Evolutionary conservation across 2,329 filamentous ascomycete genomes (phyloP).

Genomic region (Fusarium incarnatum): DNA sequence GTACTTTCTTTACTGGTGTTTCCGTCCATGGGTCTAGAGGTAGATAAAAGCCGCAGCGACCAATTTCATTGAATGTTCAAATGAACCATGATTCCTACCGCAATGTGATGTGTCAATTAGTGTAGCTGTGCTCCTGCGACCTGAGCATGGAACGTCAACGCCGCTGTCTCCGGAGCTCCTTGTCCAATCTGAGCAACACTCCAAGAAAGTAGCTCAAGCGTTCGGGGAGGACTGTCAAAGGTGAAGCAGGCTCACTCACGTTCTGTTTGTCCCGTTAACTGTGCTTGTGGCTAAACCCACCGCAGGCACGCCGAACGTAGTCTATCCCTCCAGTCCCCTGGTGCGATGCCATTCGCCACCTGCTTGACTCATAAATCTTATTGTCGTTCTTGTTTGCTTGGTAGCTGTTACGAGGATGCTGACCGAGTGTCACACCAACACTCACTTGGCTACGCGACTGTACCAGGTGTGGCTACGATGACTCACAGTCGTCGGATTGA

Average conservation of each 20-base stretch:
- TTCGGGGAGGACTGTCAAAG: background rate
- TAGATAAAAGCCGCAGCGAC: conserved; percentile 44
- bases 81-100: background rate
- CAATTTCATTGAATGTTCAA: conserved; percentile 30
- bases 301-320: background rate
- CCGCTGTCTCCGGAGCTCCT: background rate
- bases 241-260: background rate
- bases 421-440: background rate
- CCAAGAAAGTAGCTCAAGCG: too few species aligned
- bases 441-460: too few species aligned
- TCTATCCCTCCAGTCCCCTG: background rate
- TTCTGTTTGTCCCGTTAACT: background rate
- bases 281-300: too few species aligned
- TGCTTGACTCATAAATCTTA: background rate
- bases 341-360: background rate
- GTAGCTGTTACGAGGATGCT: background rate
- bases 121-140: background rate
- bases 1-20: conserved; percentile 41
- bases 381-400: background rate
- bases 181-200: rapidly evolving
- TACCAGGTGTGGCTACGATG: background rate
- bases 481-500: background rate
- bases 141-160: background rate
- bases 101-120: background rate
- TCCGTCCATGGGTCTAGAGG: conserved; percentile 41